Evolutionary conservation across 495 filamentous ascomycete genomes (phyloP), one percentile per base, ranked within the genome.

Genomic region (Geoglossum glabrum): DNA sequence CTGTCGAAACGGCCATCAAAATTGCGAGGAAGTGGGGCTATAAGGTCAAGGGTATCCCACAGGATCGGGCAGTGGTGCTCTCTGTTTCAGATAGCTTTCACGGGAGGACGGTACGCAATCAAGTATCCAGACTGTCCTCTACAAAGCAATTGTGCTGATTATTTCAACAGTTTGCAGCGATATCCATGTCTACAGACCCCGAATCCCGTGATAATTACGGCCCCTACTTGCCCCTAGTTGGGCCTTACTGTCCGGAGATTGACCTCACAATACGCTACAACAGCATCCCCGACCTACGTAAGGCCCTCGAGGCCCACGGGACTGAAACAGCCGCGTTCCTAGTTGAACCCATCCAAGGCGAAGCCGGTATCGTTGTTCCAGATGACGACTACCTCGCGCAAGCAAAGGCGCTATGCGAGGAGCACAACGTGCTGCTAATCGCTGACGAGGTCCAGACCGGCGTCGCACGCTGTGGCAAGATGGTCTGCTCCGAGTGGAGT

Each of bases 1-100:
- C 92, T n/a, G 92, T 97, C 49, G 92, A 99, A 78, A 97, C 93
- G 0, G 89, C 81, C 26, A 82, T 99, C 68, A 99, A 99, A 76
- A 83, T 99, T 71, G 90, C 93, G 60, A 79, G 92, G 56, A 99
- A 99, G 71, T 99, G 92, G 92, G 92, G 89, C 5, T 99, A 99
- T 73, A 70, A 73, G 60, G 78, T 96, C 58, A 70, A 72, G 54
- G 89, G 87, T 54, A 71, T 72, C 11, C 71, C 97, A 45, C 77
- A 80, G 62, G 90, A 87, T 73, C 85, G 81, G 67, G 92, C 92
- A 1, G 62, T 92, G 30, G 79, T 99, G 9, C 82, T 97, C 67
- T 83, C 80, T 64, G 93, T 81, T 36, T 69, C 81, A 60, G 87
- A 94, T 69, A 97, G 96, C 70, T 99, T 99, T 71, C 92, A 99